Percentiles rank a stretch among this genome's conserved stretches.
Conservation (phyloP, 192 early-diverging fungal genomes). For the Backusella australiensis region DNA sequence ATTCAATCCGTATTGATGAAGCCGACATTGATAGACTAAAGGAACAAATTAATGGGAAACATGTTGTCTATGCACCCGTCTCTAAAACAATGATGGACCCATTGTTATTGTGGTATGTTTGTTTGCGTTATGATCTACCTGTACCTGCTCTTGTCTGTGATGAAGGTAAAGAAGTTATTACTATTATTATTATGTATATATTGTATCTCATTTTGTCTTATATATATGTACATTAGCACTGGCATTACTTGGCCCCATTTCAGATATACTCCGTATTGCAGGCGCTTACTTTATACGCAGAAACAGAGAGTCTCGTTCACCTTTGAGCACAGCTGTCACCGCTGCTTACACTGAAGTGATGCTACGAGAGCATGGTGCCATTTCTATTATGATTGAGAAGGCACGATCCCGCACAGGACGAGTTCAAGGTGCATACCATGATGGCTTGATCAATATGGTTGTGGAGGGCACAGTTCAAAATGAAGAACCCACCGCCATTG, state of each 20-base stretch:
- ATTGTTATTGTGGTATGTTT: conserved; percentile 39
- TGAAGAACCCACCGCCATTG: conserved; percentile 16
- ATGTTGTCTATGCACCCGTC: conserved; percentile 37
- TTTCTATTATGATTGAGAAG: conserved; percentile 33
- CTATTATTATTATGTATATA: not conserved
- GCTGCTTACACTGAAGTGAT: conserved; percentile 34
- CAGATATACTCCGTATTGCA: conserved; percentile 35
- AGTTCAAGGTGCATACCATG: conserved; percentile 25
- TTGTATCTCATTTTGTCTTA: not conserved
- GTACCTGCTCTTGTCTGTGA: conserved; percentile 38
- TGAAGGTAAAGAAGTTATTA: conserved; percentile 26
- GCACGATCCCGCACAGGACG: conserved; percentile 39
- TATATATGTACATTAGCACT: conserved; percentile 22
- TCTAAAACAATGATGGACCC: conserved; percentile 37
- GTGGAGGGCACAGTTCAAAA: conserved; percentile 31
- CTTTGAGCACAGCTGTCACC: conserved; percentile 33
- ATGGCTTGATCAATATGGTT: conserved; percentile 35
- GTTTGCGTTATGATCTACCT: conserved; percentile 34
- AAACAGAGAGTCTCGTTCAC: conserved; percentile 26
- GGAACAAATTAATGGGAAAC: conserved; percentile 24
- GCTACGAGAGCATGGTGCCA: conserved; percentile 31
- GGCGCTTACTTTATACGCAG: conserved; percentile 36
- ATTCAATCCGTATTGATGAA: conserved; percentile 24
- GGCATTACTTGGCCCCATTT: conserved; percentile 33
- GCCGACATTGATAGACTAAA: conserved; percentile 28